Conservation (phyloP, 768 basidiomycete species). For the Boletus vermiculosoides region DNA sequence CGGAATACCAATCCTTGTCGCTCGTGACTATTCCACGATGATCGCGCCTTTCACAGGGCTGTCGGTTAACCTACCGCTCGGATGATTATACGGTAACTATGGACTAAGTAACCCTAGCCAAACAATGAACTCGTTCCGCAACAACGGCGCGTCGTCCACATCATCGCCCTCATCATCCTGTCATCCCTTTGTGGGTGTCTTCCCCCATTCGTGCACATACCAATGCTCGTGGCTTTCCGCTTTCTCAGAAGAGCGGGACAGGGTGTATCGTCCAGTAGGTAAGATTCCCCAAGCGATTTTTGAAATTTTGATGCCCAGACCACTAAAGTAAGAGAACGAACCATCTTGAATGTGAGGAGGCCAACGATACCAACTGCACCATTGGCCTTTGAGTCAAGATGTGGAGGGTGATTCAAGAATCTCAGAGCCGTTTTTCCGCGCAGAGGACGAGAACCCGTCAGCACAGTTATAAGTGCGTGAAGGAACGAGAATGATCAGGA, state of each 20-base stretch:
- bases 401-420: not conserved
- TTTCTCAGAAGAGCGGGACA: not conserved
- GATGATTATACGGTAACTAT: too few species aligned
- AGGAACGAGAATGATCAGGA: not conserved
- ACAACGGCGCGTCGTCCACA: too few species aligned
- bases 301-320: not conserved
- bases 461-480: not conserved
- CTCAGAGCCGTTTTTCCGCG: not conserved
- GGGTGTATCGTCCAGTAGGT: too few species aligned
- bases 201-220: not conserved
- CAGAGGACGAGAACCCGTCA: not conserved
- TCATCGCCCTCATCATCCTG: too few species aligned
- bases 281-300: not conserved
- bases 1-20: too few species aligned
- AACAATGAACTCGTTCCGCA: not conserved
- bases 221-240: not conserved
- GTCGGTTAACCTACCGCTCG: too few species aligned
- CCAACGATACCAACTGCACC: not conserved
- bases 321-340: not conserved
- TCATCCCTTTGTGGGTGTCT: not conserved
- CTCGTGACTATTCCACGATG: too few species aligned
- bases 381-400: too few species aligned
- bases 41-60: too few species aligned
- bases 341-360: not conserved
- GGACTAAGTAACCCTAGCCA: not conserved